Conservation (phyloP, 2,329 filamentous ascomycete genomes). For the Rosellinia necatrix region DNA sequence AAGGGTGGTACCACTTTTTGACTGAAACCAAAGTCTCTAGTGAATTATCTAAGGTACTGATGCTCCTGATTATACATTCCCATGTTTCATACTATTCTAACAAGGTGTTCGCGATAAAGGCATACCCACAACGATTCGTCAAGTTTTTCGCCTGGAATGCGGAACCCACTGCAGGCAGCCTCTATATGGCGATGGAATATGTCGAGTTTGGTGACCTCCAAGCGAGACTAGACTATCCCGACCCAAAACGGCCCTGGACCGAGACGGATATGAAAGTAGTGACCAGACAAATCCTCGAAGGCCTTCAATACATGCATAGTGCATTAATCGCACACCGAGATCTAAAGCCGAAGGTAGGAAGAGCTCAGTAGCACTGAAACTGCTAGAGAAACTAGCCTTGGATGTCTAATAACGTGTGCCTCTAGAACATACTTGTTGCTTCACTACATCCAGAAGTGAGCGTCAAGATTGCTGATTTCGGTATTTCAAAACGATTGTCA, state of each 20-base stretch:
- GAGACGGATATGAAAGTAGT: background rate
- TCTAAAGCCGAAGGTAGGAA: conserved; percentile 3
- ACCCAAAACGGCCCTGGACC: background rate
- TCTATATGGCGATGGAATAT: background rate
- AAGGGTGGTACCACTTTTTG: too few species aligned
- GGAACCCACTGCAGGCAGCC: background rate
- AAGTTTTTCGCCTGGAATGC: background rate
- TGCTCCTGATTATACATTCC: too few species aligned
- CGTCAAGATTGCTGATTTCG: background rate
- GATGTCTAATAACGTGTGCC: background rate
- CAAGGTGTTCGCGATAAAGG: background rate
- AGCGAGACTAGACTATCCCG: background rate
- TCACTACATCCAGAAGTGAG: background rate
- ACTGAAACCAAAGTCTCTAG: too few species aligned
- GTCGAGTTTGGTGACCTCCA: background rate
- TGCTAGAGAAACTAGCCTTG: background rate
- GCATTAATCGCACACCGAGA: background rate
- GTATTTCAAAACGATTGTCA: background rate
- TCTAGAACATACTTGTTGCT: background rate
- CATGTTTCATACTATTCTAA: too few species aligned
- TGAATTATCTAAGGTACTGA: background rate
- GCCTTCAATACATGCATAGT: background rate
- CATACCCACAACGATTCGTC: background rate
- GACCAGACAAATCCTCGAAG: background rate
- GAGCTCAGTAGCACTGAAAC: too few species aligned